A percentile compares a stretch with the other conserved stretches of the same genome.
phyloP scores from a whole-genome alignment of 2,329 filamentous ascomycete genomes.

The Calonectria pauciramosa region DNA sequence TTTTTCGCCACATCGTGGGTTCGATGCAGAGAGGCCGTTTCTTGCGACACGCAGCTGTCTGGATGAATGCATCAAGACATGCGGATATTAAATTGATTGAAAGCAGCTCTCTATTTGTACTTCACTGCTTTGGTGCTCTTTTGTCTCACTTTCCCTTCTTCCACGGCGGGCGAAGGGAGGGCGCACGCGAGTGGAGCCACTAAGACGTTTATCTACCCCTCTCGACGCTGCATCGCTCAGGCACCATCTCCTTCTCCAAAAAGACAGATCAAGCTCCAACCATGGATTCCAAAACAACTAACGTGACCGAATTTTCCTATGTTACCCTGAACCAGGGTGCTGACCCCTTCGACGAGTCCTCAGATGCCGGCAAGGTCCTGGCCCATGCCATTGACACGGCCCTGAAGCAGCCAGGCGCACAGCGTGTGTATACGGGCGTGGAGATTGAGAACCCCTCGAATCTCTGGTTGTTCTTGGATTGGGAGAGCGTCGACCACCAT shows the following conservation, averaged over 20 bases:
- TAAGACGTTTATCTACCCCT: neutral
- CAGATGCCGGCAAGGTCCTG: constrained; percentile 32
- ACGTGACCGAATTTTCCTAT: constrained; percentile 41
- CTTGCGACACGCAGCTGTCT: neutral
- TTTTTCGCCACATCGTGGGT: neutral
- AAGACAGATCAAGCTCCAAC: neutral
- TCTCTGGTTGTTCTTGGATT: constrained; percentile 45
- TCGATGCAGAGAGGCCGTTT: neutral
- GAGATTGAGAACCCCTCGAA: constrained; percentile 43
- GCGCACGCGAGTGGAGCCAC: constrained; percentile 4
- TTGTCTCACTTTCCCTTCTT: constrained; percentile 7
- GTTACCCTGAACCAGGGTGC: constrained; percentile 35
- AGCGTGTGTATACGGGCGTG: constrained; percentile 38
- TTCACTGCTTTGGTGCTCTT: neutral
- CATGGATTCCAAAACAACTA: constrained; percentile 36
- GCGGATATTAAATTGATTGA: too few species aligned
- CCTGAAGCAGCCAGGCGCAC: constrained; percentile 41
- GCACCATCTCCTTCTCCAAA: neutral
- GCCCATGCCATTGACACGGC: constrained; percentile 34
- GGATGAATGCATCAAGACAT: neutral
- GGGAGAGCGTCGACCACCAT: constrained; percentile 41
- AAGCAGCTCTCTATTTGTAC: neutral
- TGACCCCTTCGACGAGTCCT: constrained; percentile 29
- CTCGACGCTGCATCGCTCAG: neutral
- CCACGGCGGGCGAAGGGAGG: constrained; percentile 11